Base-by-base conservation (phyloP, 140 eudicot species). In the Bidens hawaiensis region DNA sequence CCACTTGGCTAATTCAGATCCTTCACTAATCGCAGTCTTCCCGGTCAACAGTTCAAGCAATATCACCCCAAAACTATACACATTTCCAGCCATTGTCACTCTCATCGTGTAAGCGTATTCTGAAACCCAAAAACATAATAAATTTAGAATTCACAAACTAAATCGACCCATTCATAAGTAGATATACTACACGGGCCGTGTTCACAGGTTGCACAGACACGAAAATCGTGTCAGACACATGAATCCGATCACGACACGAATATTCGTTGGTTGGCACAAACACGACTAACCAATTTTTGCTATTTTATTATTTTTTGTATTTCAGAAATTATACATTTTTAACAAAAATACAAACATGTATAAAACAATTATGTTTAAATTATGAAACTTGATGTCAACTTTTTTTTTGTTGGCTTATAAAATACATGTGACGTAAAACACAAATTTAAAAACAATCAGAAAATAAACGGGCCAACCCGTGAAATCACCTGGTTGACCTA, bases 101-200 rank as follows among this genome's bases (percentile, higher is more conserved):
- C 96, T 84, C 96, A 87, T 87, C 5, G 93, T 81, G 81, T 87
- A 91, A 3, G 95, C 96, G 45, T 91, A 87, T 72, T 87, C 96
- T 91, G 96, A 27, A 80, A 77, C 4, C 49, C 67, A 47, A 55
- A 58, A 30, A 67, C 49, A 17, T n/a, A 56, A 13, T 47, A 36
- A 46, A 36, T 8, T 73, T 59, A 61, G 73, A 14, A 48, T 66
- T 21, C 12, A 26, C 23, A 63, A 63, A 17, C 10, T 28, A 6
- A 42, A 15, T 26, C 19, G 25, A 43, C 26, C 12, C 14, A 1
- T 16, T 26, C 4, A 6, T 43, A 42, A 62, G 1, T 10, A 43
- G 42, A 14, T n/a, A 14, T 34, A 13, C 41, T 7, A 34, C 9
- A 10, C 2, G 43, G 43, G 43, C 11, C 43, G 8, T 31, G 38